phyloP scores from a whole-genome alignment of 116 monocot genomes.

The Cymodocea nodosa region DNA sequence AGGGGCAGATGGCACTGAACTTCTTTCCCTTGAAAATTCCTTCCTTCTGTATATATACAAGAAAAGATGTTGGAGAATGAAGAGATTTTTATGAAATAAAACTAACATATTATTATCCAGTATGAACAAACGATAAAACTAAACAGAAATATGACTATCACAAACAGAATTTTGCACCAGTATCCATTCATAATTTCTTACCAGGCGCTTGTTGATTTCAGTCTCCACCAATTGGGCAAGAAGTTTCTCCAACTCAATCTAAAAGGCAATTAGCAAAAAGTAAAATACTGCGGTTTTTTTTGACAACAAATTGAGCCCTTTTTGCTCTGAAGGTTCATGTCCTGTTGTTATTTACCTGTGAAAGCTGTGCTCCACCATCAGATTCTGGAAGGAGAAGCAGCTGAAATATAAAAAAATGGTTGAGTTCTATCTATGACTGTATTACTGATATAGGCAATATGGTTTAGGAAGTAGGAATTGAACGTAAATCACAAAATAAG shows the following conservation, averaged over 20 bases:
- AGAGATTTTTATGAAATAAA: too few species aligned
- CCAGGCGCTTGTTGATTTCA: constrained; percentile 81
- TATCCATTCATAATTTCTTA: constrained; percentile 11
- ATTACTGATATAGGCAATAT: background rate
- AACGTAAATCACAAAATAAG: background rate
- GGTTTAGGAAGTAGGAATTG: background rate
- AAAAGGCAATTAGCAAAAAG: background rate
- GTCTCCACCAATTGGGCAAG: constrained; percentile 82
- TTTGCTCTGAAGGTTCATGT: background rate
- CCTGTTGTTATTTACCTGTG: constrained; percentile 40
- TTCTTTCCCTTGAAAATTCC: constrained; percentile 98
- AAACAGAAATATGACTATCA: too few species aligned
- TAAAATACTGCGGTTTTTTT: too few species aligned
- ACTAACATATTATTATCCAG: too few species aligned
- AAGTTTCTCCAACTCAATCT: constrained; percentile 98
- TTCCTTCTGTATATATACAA: constrained; percentile 52
- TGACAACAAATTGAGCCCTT: too few species aligned
- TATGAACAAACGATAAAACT: too few species aligned
- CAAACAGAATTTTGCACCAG: too few species aligned
- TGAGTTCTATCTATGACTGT: too few species aligned
- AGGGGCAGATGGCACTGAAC: constrained; percentile 96
- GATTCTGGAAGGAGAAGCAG: constrained; percentile 88
- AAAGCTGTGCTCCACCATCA: constrained; percentile 75
- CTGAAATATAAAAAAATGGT: constrained; percentile 19
- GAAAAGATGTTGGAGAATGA: background rate